Evolutionary conservation across 441 rosid genomes (phyloP).

Genomic region (Pelargonium myrrhifolium): DNA sequence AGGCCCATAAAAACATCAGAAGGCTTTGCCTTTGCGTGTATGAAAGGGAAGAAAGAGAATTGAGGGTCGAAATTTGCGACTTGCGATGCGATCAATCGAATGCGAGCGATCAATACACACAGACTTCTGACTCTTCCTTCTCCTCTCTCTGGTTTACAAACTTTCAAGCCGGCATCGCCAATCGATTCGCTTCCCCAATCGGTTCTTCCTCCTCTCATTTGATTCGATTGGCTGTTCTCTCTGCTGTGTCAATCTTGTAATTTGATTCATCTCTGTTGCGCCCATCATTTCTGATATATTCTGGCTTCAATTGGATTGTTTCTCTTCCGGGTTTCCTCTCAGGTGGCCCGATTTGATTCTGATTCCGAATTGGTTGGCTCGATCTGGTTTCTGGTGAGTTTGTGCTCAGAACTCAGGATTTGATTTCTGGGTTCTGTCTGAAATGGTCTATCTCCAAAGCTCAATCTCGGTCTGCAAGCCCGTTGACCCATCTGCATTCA

Average conservation of each 20-base stretch:
- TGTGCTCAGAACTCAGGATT: constrained; percentile 6
- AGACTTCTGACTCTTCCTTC: not conserved
- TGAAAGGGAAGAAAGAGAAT: too few species aligned
- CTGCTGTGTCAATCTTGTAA: not conserved
- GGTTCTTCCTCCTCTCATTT: not conserved
- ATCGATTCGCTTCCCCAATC: not conserved
- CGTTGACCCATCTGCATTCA: constrained; percentile 53
- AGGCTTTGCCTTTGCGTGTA: too few species aligned
- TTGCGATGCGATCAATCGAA: too few species aligned
- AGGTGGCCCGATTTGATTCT: constrained; percentile 34
- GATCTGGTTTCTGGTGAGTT: constrained; percentile 12
- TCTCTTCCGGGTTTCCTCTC: constrained; percentile 9
- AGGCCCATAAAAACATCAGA: too few species aligned
- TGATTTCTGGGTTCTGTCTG: constrained; percentile 37
- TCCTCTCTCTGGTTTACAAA: not conserved
- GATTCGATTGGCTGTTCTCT: not conserved
- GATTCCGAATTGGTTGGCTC: constrained; percentile 20
- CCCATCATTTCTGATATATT: not conserved
- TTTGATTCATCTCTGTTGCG: not conserved
- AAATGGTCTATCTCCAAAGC: constrained; percentile 71
- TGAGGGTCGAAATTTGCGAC: too few species aligned
- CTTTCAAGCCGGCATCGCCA: not conserved
- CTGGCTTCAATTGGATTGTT: not conserved
- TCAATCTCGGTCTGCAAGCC: constrained; percentile 68
- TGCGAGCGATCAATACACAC: too few species aligned